Percentiles rank a stretch among this genome's conserved stretches.
Evolutionary conservation across 352 stramenopile genomes (phyloP).

Genomic region (Thraustochytrium striatum): DNA sequence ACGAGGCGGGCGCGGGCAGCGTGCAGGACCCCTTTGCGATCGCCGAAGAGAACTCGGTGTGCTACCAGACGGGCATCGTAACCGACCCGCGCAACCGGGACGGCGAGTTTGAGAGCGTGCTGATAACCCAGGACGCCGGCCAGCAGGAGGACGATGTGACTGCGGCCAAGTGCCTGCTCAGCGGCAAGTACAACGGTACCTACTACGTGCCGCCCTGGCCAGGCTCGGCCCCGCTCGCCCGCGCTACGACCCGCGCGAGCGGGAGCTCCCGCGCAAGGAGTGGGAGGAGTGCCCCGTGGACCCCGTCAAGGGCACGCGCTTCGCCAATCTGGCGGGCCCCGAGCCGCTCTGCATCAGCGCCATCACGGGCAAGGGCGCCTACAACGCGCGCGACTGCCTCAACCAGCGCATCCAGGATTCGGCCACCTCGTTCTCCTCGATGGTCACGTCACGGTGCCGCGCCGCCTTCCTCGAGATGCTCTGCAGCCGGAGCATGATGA

Average conservation of each 20-base stretch:
- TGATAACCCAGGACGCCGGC: background rate
- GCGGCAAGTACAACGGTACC: slow-evolving; percentile 1
- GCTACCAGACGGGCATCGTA: no score
- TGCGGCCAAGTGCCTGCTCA: background rate
- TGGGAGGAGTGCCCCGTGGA: background rate
- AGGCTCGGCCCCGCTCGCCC: slow-evolving; percentile 1
- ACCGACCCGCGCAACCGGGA: slow-evolving; percentile 8
- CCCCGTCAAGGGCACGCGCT: background rate
- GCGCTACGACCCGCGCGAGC: background rate
- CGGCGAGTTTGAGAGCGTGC: background rate
- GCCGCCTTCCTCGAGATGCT: slow-evolving; percentile 22
- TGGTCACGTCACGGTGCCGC: background rate
- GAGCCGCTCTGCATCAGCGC: background rate
- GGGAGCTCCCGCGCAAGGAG: background rate
- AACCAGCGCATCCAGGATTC: background rate
- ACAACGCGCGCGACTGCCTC: slow-evolving; percentile 37
- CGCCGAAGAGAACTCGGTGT: background rate
- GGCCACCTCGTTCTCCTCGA: background rate
- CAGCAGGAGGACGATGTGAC: background rate
- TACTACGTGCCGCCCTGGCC: slow-evolving; percentile 22
- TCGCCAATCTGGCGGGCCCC: slow-evolving; percentile 11
- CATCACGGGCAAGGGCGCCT: background rate
- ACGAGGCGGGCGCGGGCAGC: background rate
- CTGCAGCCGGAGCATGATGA: slow-evolving; percentile 21
- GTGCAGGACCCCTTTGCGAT: background rate